Evolutionary conservation across 2,329 filamentous ascomycete genomes (phyloP).

Genomic region (Blastomyces gilchristii): DNA sequence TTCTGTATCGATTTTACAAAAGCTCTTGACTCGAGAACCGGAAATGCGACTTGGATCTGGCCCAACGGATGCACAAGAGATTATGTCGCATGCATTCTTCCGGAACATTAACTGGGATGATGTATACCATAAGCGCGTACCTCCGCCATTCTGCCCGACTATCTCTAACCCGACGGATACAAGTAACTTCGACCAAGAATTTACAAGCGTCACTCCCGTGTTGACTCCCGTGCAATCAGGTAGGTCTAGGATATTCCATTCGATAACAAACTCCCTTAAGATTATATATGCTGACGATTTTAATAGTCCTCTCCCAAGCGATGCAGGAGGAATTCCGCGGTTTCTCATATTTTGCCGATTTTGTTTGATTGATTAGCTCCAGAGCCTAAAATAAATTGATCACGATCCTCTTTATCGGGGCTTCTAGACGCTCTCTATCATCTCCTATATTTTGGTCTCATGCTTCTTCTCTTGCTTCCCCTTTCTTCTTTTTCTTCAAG

Average conservation of each 20-base stretch:
- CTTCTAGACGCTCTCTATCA: slow-evolving; percentile 9
- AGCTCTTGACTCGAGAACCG: slow-evolving; percentile 88
- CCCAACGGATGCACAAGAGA: slow-evolving; percentile 92
- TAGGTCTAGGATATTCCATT: slow-evolving; percentile 42
- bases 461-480: not conserved
- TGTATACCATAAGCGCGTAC: slow-evolving; percentile 88
- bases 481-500: not conserved
- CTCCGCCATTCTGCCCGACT: slow-evolving; percentile 76
- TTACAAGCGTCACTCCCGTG: slow-evolving; percentile 95
- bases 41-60: slow-evolving; percentile 87
- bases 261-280: not conserved
- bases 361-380: slow-evolving; percentile 46
- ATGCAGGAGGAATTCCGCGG: slow-evolving; percentile 99
- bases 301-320: slow-evolving; percentile 79
- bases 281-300: not conserved
- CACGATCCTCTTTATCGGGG: not conserved
- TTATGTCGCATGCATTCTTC: slow-evolving; percentile 99
- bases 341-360: slow-evolving; percentile 94
- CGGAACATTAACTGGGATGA: slow-evolving; percentile 98
- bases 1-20: slow-evolving; percentile 94
- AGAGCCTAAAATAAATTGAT: not conserved
- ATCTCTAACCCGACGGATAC: slow-evolving; percentile 93
- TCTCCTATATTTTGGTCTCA: slow-evolving; percentile 11
- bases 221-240: slow-evolving; percentile 94
- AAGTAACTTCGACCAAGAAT: slow-evolving; percentile 99